phyloP scores from a whole-genome alignment of 2,329 filamentous ascomycete species.

The Ascocoryne sarcoides region DNA sequence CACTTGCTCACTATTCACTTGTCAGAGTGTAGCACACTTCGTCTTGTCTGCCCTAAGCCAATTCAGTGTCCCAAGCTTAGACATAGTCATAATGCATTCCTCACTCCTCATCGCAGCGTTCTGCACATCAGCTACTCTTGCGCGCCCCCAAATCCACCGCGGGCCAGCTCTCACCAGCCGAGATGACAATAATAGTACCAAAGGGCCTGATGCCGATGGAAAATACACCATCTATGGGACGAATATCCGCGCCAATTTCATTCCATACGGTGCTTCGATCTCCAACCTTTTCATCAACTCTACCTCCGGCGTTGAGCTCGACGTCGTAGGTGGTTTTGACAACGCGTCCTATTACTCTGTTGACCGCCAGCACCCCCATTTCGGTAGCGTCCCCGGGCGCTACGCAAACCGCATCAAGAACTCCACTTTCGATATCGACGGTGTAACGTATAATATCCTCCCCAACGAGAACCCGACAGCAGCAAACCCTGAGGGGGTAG shows the following conservation, averaged over 20 bases:
- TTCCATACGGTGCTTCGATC: conserved; percentile 66
- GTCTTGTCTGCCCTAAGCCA: too few species aligned
- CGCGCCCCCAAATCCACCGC: conserved; percentile 17
- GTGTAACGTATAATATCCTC: conserved; percentile 46
- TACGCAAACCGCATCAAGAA: conserved; percentile 80
- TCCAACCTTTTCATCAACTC: conserved; percentile 64
- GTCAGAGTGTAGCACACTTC: too few species aligned
- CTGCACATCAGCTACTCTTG: conserved; percentile 6
- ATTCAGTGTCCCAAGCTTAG: neutral
- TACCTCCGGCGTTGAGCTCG: conserved; percentile 56
- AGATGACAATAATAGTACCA: conserved; percentile 19
- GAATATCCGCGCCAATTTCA: conserved; percentile 59
- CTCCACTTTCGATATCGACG: conserved; percentile 61
- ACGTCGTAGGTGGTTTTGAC: conserved; percentile 67
- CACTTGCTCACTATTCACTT: too few species aligned
- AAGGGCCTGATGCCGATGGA: conserved; percentile 44
- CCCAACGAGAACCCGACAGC: conserved; percentile 55
- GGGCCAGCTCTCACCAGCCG: too few species aligned
- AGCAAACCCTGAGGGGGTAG: conserved; percentile 41
- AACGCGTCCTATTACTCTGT: conserved; percentile 62
- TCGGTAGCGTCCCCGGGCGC: conserved; percentile 63
- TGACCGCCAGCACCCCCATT: conserved; percentile 59
- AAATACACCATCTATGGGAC: conserved; percentile 66
- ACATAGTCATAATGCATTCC: conserved; percentile 13
- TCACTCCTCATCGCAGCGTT: conserved; percentile 10